phyloP scores from a whole-genome alignment of 2,329 filamentous ascomycete genomes.

The Arthroderma sp. region DNA sequence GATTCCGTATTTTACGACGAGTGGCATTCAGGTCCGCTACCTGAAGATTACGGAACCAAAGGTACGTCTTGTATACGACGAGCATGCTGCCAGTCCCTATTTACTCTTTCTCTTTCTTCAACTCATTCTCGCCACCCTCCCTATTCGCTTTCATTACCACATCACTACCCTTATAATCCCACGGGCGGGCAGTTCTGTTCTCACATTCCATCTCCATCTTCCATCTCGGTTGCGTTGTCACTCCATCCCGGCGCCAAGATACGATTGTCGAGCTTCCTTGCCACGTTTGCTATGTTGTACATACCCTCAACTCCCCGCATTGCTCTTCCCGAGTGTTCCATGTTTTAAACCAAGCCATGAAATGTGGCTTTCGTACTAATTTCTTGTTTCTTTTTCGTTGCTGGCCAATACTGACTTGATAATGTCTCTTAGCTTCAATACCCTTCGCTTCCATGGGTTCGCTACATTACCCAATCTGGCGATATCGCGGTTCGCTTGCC shows the following conservation, averaged over 20 bases:
- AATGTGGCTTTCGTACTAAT: background rate
- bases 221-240: background rate
- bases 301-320: background rate
- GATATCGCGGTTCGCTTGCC: conserved; percentile 91
- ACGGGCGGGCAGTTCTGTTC: too few species aligned
- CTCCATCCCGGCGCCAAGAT: background rate
- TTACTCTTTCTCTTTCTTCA: background rate
- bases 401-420: background rate
- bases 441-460: conserved; percentile 89
- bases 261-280: background rate
- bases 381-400: background rate
- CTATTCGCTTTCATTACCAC: background rate
- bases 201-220: background rate
- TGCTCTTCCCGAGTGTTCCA: background rate
- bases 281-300: conserved; percentile 4
- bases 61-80: conserved; percentile 44
- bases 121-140: background rate
- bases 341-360: background rate
- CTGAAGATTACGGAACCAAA: conserved; percentile 99
- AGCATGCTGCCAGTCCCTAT: conserved; percentile 1
- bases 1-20: conserved; percentile 99
- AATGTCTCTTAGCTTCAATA: conserved; percentile 69
- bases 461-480: conserved; percentile 96
- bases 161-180: background rate
- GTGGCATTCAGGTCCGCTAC: conserved; percentile 95